phyloP scores from a whole-genome alignment of 2,329 filamentous ascomycete species.

The Capronia americana region DNA sequence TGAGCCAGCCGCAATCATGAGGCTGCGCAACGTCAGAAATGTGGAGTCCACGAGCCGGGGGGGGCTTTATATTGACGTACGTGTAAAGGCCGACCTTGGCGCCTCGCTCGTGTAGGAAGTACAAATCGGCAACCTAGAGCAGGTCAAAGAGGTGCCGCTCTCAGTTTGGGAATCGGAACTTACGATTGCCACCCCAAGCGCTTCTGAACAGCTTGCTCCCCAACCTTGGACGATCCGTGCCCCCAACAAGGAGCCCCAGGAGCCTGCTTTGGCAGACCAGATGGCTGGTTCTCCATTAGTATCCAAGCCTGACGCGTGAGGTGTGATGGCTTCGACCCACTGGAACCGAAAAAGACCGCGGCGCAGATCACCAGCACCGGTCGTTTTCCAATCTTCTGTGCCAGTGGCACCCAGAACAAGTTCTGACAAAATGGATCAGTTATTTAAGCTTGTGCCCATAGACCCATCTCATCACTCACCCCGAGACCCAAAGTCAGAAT shows the following conservation, averaged over 20 bases:
- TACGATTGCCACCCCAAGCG: conserved; percentile 14
- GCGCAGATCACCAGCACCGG: conserved; percentile 10
- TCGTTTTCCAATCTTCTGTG: conserved; percentile 21
- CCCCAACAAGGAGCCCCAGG: conserved; percentile 13
- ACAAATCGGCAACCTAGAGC: conserved; percentile 21
- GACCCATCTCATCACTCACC: too few relatives aligned
- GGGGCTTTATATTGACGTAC: too few relatives aligned
- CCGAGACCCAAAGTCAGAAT: conserved; percentile 20
- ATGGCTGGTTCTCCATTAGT: too few relatives aligned
- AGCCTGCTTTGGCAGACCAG: conserved; percentile 18
- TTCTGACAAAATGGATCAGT: too few relatives aligned
- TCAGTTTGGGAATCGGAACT: too few relatives aligned
- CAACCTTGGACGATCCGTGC: conserved; percentile 18
- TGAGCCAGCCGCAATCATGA: conserved; percentile 8
- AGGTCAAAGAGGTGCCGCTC: too few relatives aligned
- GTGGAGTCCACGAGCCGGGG: too few relatives aligned
- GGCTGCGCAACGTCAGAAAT: too few relatives aligned
- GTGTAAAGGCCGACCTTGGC: conserved; percentile 15
- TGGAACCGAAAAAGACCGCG: conserved; percentile 16
- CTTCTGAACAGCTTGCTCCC: conserved; percentile 9
- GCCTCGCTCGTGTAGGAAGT: conserved; percentile 23
- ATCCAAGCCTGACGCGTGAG: too few relatives aligned
- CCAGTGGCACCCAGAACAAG: conserved; percentile 25
- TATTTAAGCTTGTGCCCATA: too few relatives aligned
- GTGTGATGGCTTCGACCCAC: too few relatives aligned